Evolutionary conservation across 2,329 filamentous ascomycete species (phyloP), one percentile per base, ranked within the genome.

Genomic region (Cadophora malorum): DNA sequence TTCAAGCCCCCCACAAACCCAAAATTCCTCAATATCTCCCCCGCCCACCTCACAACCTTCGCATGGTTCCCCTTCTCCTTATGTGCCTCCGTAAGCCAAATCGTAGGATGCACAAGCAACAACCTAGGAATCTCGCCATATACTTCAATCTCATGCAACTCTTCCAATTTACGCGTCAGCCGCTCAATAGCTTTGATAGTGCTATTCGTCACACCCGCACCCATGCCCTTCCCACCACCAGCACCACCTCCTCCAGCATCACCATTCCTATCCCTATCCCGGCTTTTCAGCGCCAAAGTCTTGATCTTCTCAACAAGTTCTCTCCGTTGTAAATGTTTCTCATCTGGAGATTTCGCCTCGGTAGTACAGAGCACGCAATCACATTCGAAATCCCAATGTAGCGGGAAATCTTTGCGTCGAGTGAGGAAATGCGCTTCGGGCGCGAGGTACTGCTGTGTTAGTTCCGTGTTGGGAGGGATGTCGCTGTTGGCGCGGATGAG

Each of bases 21-120:
- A 41, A 72, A 71, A 63, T 71, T 71, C 60, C 67, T 56, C 23
- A 72, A 28, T 33, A 69, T 59, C 33, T 71, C 64, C 10, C 66
- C 25, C 1, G 66, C 69, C 31, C 61, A 71, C 31, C 59, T 70
- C 5, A 68, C 45, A 14, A 59, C 59, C 35, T 71, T 71, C 8
- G 49, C 31, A 23, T 45, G n/a, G n/a, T 71, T 67, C 14, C 65
- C 55, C 0, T 6, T 35, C n/a, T 25, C 50, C 9, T 63, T 60
- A 63, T 67, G 63, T 12, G 47, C 52, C 38, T 72, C 67, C 53
- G 64, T 65, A 14, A 72, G 65, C 69, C 69, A 71, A 21, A 70
- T 69, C 5, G 41, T 59, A 19, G 70, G 69, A 65, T 69, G 67
- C 14, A 69, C 62, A 5, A 69, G 62, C n/a, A 69, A 19, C 2